These are phyloP conservation scores for Schizosaccharomyces japonicus DNA, from an alignment of 805 yeast species.

Conservation along the genomic window DNA sequence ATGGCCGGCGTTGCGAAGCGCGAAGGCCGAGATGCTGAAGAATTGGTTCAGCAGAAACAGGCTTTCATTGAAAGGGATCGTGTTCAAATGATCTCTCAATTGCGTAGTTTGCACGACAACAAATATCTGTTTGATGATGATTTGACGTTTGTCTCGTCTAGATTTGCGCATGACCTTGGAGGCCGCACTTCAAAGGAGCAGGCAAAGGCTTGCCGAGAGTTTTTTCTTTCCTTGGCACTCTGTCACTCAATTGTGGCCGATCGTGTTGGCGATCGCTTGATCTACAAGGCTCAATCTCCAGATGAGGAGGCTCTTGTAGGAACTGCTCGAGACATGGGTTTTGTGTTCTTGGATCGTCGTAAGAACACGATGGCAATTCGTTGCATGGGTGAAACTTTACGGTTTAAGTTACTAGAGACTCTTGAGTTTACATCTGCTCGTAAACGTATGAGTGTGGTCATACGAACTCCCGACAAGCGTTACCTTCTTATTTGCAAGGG, in stretches of 20 bases:
- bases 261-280: slow-evolving; percentile 20
- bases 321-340: slow-evolving; percentile 50
- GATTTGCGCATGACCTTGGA: slow-evolving; percentile 30
- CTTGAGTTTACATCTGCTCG: slow-evolving; percentile 48
- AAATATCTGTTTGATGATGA: slow-evolving; percentile 28
- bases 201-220: slow-evolving; percentile 24
- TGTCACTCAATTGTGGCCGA: slow-evolving; percentile 61
- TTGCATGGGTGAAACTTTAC: slow-evolving; percentile 23
- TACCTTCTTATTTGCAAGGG: slow-evolving; percentile 38
- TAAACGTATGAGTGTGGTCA: slow-evolving; percentile 54
- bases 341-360: slow-evolving; percentile 31
- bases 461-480: slow-evolving; percentile 19
- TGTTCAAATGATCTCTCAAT: slow-evolving; percentile 18
- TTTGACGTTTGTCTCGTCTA: slow-evolving; percentile 39
- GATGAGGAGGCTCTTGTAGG: slow-evolving; percentile 62
- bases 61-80: slow-evolving; percentile 22
- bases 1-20: slow-evolving; percentile 47
- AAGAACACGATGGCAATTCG: slow-evolving; percentile 24
- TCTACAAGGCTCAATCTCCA: slow-evolving; percentile 59
- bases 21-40: slow-evolving; percentile 30
- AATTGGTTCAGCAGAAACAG: slow-evolving; percentile 22
- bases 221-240: slow-evolving; percentile 41
- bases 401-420: slow-evolving; percentile 28
- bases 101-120: slow-evolving; percentile 20
- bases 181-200: slow-evolving; percentile 22